phyloP scores from a whole-genome alignment of 306 rosid genomes.

The Inga laurina region DNA sequence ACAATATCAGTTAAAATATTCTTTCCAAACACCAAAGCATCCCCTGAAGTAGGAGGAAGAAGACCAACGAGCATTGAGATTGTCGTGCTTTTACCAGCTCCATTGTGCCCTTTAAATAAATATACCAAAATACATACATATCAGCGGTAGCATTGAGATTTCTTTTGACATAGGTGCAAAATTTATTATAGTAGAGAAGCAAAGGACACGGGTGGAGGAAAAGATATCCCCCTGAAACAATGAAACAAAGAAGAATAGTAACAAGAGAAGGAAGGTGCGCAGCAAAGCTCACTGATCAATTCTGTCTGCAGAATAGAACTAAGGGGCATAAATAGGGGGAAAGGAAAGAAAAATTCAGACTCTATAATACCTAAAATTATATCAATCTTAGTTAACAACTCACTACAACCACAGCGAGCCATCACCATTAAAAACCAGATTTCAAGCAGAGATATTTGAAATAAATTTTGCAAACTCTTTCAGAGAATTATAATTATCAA shows the following conservation, averaged over 20 bases:
- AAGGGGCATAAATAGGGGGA: neutral
- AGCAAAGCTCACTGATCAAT: neutral
- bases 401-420: neutral
- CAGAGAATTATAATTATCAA: neutral
- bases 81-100: conserved; percentile 98
- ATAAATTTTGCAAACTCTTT: neutral
- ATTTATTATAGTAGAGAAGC: conserved; percentile 3
- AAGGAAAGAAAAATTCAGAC: neutral
- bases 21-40: conserved; percentile 89
- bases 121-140: neutral
- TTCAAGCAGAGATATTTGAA: neutral
- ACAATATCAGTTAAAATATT: conserved; percentile 80
- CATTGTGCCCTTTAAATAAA: conserved; percentile 81
- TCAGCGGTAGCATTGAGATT: neutral
- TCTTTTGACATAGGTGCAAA: neutral
- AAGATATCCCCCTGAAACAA: conserved; percentile 11
- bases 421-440: neutral
- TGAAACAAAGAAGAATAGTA: neutral
- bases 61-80: conserved; percentile 98
- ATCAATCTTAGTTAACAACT: neutral
- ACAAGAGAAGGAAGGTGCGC: neutral
- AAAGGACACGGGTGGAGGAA: conserved; percentile 6
- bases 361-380: neutral
- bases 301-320: neutral
- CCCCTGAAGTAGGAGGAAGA: conserved; percentile 90